Evolutionary conservation across 257 asterid genomes (phyloP), one percentile per base, ranked within the genome.

Genomic region (Nyctanthes arbortristis): DNA sequence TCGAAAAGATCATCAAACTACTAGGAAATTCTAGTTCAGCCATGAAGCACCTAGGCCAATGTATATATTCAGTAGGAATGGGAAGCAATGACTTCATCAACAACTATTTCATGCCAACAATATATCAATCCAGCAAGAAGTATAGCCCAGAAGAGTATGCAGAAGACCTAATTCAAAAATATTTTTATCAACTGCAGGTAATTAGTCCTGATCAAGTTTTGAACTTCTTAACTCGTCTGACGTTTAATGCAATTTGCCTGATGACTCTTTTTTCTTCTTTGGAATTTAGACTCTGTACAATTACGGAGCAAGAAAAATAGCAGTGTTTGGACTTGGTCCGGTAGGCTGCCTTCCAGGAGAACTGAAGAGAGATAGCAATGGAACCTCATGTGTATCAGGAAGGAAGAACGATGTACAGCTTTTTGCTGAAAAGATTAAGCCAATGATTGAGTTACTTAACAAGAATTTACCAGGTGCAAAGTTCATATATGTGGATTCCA

Each of bases 41-140:
- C 7, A 47, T 22, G 27, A 5, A 66, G 18, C 65, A 63, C 22
- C 20, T 81, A 2, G 25, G 55, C 1, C 14, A 31, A 61, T 82
- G 87, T 61, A 20, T 82, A 16, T 82, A 82, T 52, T 43, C 22
- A 0, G 73, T 79, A 0, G 77, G 69, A 67, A 45, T 80, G 36
- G 87, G 87, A 27, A 79, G 58, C 65, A 79, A 82, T 71, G 87
- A 82, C n/a, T 82, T 73, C 61, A 75, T 79, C 7, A 45, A 18
- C 37, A 76, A 70, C 34, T 82, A 76, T 40, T 32, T n/a, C n/a
- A n/a, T 79, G 12, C 84, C 82, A n/a, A 40, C 74, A 30, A 65
- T 25, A 37, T 59, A 79, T 52, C 39, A 77, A 25, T n/a, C 59
- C 20, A 40, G 59, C 58, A 28, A 76, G 20, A 33, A 49, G 37